Percentiles rank a stretch among this genome's conserved stretches.
phyloP scores from a whole-genome alignment of 164 flowering plant genomes.

The Chloranthus sessilifolius region DNA sequence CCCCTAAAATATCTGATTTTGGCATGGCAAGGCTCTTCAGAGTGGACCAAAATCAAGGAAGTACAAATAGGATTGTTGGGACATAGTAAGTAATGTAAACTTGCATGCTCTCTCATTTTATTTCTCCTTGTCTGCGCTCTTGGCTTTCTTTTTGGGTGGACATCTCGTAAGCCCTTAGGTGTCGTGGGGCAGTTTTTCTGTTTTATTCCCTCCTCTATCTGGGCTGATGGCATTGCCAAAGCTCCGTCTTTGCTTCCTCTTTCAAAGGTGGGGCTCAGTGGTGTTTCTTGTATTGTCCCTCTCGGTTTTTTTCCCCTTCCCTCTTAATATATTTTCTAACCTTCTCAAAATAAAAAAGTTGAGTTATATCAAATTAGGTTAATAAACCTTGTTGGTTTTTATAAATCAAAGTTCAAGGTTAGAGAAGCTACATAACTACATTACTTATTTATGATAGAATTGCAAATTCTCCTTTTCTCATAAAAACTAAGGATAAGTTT shows the following conservation, averaged over 20 bases:
- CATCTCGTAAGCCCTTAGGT: not conserved
- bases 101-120: too few relatives aligned
- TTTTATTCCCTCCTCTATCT: too few relatives aligned
- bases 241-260: too few relatives aligned
- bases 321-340: too few relatives aligned
- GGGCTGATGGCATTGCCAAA: too few relatives aligned
- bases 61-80: slow-evolving; percentile 23
- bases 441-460: too few relatives aligned
- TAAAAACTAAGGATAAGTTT: not conserved
- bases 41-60: slow-evolving; percentile 18
- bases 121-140: not conserved
- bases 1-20: slow-evolving; percentile 46
- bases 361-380: too few relatives aligned
- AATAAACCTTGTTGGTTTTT: not conserved
- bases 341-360: too few relatives aligned
- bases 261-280: too few relatives aligned
- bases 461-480: not conserved
- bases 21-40: slow-evolving; percentile 38
- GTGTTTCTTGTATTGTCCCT: too few relatives aligned
- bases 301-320: too few relatives aligned
- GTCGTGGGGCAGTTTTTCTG: not conserved
- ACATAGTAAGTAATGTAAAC: slow-evolving; percentile 46
- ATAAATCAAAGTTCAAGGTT: not conserved
- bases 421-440: not conserved
- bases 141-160: not conserved